Conservation (phyloP, 1,284 basidiomycete species). For the Coniferiporia weirii region DNA sequence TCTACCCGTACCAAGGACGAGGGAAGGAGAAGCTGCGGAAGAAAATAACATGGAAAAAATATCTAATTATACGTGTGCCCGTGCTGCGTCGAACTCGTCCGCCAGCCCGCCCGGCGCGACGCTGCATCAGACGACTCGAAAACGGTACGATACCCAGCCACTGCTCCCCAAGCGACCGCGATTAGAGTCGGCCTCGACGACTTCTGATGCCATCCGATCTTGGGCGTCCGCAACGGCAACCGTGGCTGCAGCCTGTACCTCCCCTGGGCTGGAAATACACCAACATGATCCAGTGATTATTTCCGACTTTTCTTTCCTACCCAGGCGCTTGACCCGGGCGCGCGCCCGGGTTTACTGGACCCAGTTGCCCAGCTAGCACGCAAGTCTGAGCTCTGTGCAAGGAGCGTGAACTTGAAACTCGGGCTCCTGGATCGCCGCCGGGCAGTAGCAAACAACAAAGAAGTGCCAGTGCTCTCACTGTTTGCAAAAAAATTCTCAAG, state of each 20-base stretch:
- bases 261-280: neutral
- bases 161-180: slow-evolving; percentile 3
- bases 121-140: neutral
- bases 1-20: too few relatives aligned
- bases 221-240: neutral
- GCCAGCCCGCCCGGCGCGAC: neutral
- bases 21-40: too few relatives aligned
- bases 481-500: slow-evolving; percentile 3
- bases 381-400: neutral
- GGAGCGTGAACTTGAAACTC: slow-evolving; percentile 1
- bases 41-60: too few relatives aligned
- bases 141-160: neutral
- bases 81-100: too few relatives aligned
- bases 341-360: neutral
- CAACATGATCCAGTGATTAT: neutral
- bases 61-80: too few relatives aligned
- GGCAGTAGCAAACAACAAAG: neutral
- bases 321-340: neutral
- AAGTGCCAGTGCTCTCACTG: neutral
- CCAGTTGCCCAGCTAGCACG: too few relatives aligned
- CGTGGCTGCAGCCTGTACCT: neutral
- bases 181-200: neutral
- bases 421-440: neutral
- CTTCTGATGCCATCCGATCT: slow-evolving; percentile 3
- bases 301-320: neutral